Conservation (phyloP, 768 basidiomycete genomes). For the Phaffia tasmanica region DNA sequence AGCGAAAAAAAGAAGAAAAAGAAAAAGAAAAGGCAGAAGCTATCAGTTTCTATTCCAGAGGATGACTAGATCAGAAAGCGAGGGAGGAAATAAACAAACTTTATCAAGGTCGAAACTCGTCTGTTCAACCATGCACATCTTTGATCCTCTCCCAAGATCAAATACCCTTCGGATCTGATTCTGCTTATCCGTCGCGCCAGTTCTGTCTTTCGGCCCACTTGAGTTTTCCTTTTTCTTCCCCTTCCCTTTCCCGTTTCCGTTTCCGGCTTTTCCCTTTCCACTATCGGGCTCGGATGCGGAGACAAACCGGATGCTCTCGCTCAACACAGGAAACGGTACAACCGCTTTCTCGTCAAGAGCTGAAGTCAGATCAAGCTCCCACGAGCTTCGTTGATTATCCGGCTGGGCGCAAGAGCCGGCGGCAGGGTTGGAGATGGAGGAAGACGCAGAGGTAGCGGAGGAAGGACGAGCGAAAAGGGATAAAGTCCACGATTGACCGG, state of each 20-base stretch:
- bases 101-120: conserved; percentile 89
- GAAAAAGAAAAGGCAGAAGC: conserved; percentile 25
- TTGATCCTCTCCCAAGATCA: neutral
- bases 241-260: conserved; percentile 8
- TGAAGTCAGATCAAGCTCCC: conserved; percentile 8
- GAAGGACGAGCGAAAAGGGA: conserved; percentile 40
- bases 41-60: neutral
- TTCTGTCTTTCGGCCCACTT: neutral
- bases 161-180: conserved; percentile 25
- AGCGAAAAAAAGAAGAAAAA: no score
- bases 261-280: conserved; percentile 7
- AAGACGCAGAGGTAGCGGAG: neutral
- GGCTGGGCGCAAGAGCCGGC: no score
- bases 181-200: conserved; percentile 27
- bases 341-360: neutral
- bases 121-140: conserved; percentile 57
- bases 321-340: conserved; percentile 32
- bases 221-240: conserved; percentile 23
- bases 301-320: conserved; percentile 32
- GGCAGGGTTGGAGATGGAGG: neutral
- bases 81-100: conserved; percentile 43
- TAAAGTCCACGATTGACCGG: conserved; percentile 57
- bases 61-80: neutral
- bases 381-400: neutral
- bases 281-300: conserved; percentile 7